A percentile compares a stretch with the other conserved stretches of the same genome.
Evolutionary conservation across 805 yeast genomes (phyloP).

Genomic region (Ogataea degrootiae): DNA sequence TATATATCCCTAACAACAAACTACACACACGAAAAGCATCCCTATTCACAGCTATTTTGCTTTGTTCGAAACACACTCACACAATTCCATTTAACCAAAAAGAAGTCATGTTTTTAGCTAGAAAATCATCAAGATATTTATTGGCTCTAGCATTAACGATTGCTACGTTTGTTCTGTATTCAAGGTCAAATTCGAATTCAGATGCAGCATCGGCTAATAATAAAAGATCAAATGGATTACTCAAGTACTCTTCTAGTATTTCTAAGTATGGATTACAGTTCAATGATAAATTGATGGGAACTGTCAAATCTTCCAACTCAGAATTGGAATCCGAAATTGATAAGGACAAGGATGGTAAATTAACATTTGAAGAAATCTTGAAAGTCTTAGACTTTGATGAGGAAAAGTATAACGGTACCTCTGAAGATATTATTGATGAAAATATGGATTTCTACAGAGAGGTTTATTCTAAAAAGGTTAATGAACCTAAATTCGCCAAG

Average conservation of each 20-base stretch:
- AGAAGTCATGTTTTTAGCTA: constrained; percentile 10
- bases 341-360: constrained; percentile 17
- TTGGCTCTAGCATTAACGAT: constrained; percentile 10
- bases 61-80: no score
- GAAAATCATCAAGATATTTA: constrained; percentile 21
- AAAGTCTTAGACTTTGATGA: constrained; percentile 22
- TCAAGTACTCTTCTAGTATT: constrained; percentile 19
- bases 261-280: constrained; percentile 23
- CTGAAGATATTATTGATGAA: constrained; percentile 27
- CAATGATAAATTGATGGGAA: constrained; percentile 26
- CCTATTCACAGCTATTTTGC: no score
- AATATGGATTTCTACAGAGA: constrained; percentile 32
- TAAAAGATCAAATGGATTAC: constrained; percentile 11
- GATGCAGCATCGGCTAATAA: constrained; percentile 1
- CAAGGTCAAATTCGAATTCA: constrained; percentile 2
- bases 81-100: background rate
- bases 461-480: constrained; percentile 30
- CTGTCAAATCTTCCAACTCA: constrained; percentile 9
- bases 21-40: no score
- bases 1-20: no score
- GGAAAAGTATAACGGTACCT: constrained; percentile 16
- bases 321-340: constrained; percentile 14
- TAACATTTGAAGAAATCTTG: constrained; percentile 24
- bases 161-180: constrained; percentile 4
- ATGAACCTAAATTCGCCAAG: constrained; percentile 30